Percentiles rank a stretch among this genome's conserved stretches.
Evolutionary conservation across 805 yeast species (phyloP).

Genomic region (Wickerhamiella australiensis): DNA sequence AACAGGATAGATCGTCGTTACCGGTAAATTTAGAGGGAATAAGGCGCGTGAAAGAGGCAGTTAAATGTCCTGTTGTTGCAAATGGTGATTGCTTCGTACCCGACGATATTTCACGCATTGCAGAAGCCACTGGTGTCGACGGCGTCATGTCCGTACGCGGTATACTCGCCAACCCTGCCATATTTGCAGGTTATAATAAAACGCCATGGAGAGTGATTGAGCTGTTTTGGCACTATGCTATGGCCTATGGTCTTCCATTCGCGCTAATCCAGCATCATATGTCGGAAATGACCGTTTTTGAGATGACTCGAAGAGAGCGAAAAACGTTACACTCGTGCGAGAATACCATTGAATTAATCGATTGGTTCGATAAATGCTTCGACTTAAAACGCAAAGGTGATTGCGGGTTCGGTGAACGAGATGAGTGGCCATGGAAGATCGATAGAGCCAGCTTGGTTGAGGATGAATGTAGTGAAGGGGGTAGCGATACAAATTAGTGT

Average conservation of each 20-base stretch:
- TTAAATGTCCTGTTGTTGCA: constrained; percentile 70
- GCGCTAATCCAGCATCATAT: constrained; percentile 79
- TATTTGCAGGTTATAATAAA: constrained; percentile 58
- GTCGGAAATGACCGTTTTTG: constrained; percentile 65
- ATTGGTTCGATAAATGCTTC: constrained; percentile 70
- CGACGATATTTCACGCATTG: constrained; percentile 53
- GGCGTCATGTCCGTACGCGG: constrained; percentile 98
- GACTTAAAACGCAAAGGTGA: constrained; percentile 56
- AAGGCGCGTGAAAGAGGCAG: constrained; percentile 44
- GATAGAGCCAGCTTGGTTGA: background rate
- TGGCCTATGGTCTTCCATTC: constrained; percentile 75
- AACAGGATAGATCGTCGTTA: constrained; percentile 67
- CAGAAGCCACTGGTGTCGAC: constrained; percentile 58
- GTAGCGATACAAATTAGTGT: background rate
- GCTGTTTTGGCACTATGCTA: constrained; percentile 62
- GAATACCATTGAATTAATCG: constrained; percentile 52
- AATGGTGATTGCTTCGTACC: constrained; percentile 85
- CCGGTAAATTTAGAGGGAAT: constrained; percentile 83
- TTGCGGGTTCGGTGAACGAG: constrained; percentile 47
- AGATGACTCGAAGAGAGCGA: constrained; percentile 37
- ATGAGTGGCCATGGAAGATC: constrained; percentile 34
- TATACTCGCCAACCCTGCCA: constrained; percentile 68
- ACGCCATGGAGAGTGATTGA: constrained; percentile 93
- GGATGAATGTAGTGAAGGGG: background rate
- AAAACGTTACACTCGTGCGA: constrained; percentile 53